These are phyloP conservation scores for Spizellomyces punctatus DNA, from an alignment of 192 early-diverging fungal species.

Conservation along the genomic window DNA sequence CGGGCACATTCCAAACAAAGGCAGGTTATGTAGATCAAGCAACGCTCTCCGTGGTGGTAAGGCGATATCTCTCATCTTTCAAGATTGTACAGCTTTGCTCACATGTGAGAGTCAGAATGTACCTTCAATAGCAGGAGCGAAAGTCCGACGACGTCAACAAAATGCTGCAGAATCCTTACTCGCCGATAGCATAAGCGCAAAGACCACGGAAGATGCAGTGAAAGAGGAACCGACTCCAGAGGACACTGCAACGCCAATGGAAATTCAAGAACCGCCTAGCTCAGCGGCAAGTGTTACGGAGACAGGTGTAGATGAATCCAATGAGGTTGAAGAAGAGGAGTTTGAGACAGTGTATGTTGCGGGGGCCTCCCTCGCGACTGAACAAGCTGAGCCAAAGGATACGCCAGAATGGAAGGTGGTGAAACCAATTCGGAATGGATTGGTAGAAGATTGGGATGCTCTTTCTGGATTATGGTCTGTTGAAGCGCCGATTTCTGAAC, in stretches of 20 bases:
- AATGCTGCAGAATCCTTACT: neutral
- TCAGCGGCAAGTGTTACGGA: neutral
- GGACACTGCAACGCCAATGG: neutral
- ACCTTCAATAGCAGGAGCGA: conserved; percentile 9
- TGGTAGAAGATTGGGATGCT: conserved; percentile 44
- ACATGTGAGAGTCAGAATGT: neutral
- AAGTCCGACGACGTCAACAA: neutral
- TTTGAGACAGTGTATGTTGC: conserved; percentile 5
- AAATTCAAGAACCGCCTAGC: no score
- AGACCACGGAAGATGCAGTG: neutral
- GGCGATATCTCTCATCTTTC: neutral
- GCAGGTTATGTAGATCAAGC: conserved; percentile 81
- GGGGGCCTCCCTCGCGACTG: conserved; percentile 8
- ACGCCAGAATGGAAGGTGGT: neutral
- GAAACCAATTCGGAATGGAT: conserved; percentile 20
- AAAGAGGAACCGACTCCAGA: neutral
- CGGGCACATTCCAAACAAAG: conserved; percentile 77
- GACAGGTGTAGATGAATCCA: neutral
- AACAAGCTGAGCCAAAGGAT: conserved; percentile 1
- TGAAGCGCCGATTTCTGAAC: neutral
- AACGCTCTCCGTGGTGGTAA: conserved; percentile 67
- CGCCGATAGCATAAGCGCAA: neutral
- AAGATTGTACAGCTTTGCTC: conserved; percentile 1
- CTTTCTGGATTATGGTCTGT: conserved; percentile 69
- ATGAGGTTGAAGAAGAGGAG: conserved; percentile 2